These are phyloP conservation scores for Elsinoe perseae DNA, from an alignment of 2,329 filamentous ascomycete species.

Conservation along the genomic window DNA sequence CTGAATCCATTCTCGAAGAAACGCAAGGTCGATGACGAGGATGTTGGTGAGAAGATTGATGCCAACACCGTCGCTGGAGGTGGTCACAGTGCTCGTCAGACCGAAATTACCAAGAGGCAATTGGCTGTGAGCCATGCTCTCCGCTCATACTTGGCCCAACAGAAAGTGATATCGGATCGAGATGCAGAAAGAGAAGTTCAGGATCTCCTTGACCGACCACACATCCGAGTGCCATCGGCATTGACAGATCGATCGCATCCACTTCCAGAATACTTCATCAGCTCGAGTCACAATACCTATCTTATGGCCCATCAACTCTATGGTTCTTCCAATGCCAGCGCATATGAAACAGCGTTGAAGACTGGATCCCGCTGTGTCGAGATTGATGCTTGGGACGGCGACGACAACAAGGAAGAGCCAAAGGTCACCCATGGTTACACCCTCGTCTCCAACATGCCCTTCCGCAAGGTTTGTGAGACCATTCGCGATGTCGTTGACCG, in stretches of 20 bases:
- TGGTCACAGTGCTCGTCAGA: constrained; percentile 43
- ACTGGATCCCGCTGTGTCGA: constrained; percentile 63
- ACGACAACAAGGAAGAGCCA: constrained; percentile 53
- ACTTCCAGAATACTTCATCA: constrained; percentile 63
- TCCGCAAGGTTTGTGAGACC: constrained; percentile 57
- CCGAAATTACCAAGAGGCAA: constrained; percentile 35
- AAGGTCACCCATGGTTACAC: constrained; percentile 66
- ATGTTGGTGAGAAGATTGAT: constrained; percentile 48
- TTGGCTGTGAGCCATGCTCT: constrained; percentile 51
- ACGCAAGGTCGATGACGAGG: constrained; percentile 35
- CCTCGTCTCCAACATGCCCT: constrained; percentile 57
- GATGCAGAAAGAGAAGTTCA: constrained; percentile 46
- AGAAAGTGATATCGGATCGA: constrained; percentile 42
- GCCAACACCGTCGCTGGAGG: constrained; percentile 47
- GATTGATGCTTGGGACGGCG: constrained; percentile 65
- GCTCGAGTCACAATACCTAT: constrained; percentile 67
- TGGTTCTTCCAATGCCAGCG: constrained; percentile 53
- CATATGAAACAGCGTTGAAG: constrained; percentile 55
- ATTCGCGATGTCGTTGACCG: constrained; percentile 56
- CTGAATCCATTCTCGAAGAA: constrained; percentile 35
- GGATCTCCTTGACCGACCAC: constrained; percentile 48
- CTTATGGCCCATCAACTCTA: constrained; percentile 62
- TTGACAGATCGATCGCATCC: constrained; percentile 52
- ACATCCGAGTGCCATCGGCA: constrained; percentile 49
- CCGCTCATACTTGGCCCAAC: constrained; percentile 47